phyloP scores from a whole-genome alignment of 495 filamentous ascomycete species.

The Tuber aestivum region DNA sequence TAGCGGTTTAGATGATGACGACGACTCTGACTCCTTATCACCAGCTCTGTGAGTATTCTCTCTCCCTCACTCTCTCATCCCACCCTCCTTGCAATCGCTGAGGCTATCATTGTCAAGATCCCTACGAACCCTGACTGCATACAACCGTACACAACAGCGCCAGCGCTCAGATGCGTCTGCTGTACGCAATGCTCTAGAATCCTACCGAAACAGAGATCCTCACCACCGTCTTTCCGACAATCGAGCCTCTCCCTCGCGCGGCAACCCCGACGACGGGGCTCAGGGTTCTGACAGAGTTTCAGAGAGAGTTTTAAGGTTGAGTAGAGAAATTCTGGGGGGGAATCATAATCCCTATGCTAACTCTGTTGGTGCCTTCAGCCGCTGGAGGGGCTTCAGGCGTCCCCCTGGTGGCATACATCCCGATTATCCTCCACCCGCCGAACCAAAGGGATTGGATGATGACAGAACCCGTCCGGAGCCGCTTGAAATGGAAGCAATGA shows the following conservation, averaged over 20 bases:
- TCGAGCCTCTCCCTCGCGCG: not conserved
- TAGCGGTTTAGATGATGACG: not conserved
- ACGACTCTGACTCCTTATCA: not conserved
- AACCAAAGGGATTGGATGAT: conserved; percentile 41
- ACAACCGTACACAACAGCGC: not conserved
- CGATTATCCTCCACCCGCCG: not conserved
- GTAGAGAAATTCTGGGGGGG: not conserved
- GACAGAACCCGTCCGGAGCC: conserved; percentile 48
- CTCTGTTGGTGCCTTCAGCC: not conserved
- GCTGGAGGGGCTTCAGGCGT: not conserved
- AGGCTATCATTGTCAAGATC: not conserved
- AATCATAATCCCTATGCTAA: not conserved
- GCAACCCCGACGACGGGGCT: not conserved
- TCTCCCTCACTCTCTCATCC: not conserved
- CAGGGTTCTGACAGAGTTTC: not conserved
- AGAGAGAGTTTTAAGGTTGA: conserved; percentile 1
- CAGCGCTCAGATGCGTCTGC: not conserved
- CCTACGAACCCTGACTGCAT: not conserved
- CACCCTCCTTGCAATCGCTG: not conserved
- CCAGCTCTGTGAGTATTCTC: not conserved
- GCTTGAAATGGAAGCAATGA: conserved; percentile 48
- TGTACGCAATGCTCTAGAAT: not conserved
- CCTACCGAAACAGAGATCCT: not conserved
- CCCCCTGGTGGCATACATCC: not conserved
- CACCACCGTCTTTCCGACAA: not conserved